Evolutionary conservation across 1,139 yeast species (phyloP), one percentile per base, ranked within the genome.

Genomic region (Candida sanyaensis): DNA sequence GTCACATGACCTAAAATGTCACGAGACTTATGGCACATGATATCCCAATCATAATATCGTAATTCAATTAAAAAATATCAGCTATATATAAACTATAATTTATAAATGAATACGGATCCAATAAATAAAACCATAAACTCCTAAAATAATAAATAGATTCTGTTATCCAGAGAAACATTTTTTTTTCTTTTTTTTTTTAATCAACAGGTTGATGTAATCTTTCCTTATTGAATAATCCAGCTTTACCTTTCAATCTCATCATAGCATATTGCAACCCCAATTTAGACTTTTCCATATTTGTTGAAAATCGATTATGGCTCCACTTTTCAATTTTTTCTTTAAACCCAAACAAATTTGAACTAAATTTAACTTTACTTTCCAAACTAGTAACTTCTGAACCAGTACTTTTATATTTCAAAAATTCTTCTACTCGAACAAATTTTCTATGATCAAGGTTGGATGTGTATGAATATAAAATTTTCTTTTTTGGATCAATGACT

Each of bases 391-490:
- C 12, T 5, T 65, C 62, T 7, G 80, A 79, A 41, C 64, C 55
- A 2, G 60, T 53, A 4, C 59, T 53, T 11, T 56, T 57, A 49
- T 67, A 92, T 1, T 71, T 73, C 33, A 90, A 81, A 56, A 71
- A 80, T 61, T 93, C 98, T 62, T 90, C 96, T 17, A 93, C 88
- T 55, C 86, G 77, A 51, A 93, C 78, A 50, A 92, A 81, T 56
- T 81, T 78, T 2, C 90, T 83, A 65, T 93, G 97, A 64, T 93
- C 98, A 45, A 93, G 69, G 64, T 93, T 93, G 54, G 92, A 79
- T 7, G 92, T 85, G 70, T 89, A 90, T 2, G 96, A 82, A 51
- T 72, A 64, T 79, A 92, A 76, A 9, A 74, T 73, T 53, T 75
- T 69, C 9, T 68, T 62, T 7, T 63, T 57, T 1, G 96, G 92